Percentiles rank a stretch among this genome's conserved stretches.
Conservation (phyloP, 768 basidiomycete species). For the Jaapia argillacea region DNA sequence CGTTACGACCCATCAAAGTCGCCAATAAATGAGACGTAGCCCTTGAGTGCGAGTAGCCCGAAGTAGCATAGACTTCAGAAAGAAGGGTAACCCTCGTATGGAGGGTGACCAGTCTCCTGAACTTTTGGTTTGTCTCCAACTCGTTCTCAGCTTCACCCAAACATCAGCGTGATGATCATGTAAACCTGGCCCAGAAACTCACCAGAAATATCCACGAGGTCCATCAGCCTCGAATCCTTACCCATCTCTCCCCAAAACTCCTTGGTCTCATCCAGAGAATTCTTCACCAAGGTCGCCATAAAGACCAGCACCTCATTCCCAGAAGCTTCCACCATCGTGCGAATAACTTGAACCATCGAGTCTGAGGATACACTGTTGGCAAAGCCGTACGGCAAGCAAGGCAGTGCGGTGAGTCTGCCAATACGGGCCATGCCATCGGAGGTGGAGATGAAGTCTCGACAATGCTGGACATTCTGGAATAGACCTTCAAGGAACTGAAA, state of each 20-base stretch:
- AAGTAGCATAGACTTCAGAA: conserved; percentile 79
- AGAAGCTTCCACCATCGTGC: conserved; percentile 83
- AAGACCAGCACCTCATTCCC: conserved; percentile 65
- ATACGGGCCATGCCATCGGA: conserved; percentile 67
- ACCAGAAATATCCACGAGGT: conserved; percentile 48
- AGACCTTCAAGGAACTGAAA: conserved; percentile 84
- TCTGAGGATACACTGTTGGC: conserved; percentile 78
- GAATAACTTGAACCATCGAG: conserved; percentile 80
- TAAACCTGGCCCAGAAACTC: conserved; percentile 13
- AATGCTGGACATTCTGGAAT: conserved; percentile 85
- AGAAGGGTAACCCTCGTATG: conserved; percentile 76
- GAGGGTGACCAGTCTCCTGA: conserved; percentile 65
- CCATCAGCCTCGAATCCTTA: conserved; percentile 52
- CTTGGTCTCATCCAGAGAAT: conserved; percentile 58
- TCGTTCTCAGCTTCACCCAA: conserved; percentile 31
- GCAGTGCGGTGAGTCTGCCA: conserved; percentile 68
- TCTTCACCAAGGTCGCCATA: conserved; percentile 58
- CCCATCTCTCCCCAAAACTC: conserved; percentile 55
- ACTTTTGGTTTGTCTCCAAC: conserved; percentile 44
- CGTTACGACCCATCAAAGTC: conserved; percentile 55
- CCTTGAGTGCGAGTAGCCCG: conserved; percentile 74
- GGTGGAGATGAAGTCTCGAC: conserved; percentile 77
- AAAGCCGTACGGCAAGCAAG: conserved; percentile 86
- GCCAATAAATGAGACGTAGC: conserved; percentile 67
- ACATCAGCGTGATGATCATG: conserved; percentile 3